Base-by-base conservation (phyloP, 2,329 filamentous ascomycete genomes). In the Chaetomium olivaceum region DNA sequence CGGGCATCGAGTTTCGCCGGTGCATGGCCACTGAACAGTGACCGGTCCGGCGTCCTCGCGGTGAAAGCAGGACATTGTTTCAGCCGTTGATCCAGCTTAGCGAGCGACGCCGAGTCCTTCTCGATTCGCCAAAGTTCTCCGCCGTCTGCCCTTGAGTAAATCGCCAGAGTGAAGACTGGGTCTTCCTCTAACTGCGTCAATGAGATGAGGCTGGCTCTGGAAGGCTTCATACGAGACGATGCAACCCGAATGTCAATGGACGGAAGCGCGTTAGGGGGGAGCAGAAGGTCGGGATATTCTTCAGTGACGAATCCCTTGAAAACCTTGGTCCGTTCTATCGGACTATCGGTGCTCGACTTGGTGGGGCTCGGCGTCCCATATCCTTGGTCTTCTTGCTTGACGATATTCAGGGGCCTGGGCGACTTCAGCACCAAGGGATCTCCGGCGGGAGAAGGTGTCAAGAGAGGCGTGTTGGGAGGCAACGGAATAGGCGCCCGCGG, bases 201-300 rank as follows among this genome's bases (percentile, higher is more conserved):
- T 1, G 89, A 91, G 73, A 97, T 81, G 71, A 95, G 86, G 75
- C 93, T 97, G 46, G 92, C 88, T 69, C 94, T 85, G 0, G 94
- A 97, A 16, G 94, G 95, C 74, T 92, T 93, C 82, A 99, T 88
- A n/a, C 95, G 89, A 25, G 95, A 98, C 4, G 95, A 98, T 3
- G 93, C 92, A 4, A 97, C 94, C 75, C 87, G 91, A 57, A 97
- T 88, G 69, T 91, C 87, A 63, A 99, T 90, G 1, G 91, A 92
- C 3, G 92, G 91, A 8, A 99, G 82, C 6, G 93, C 93, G 75
- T 96, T 96, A 0, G 95, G 94, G 11, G 93, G 89, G 1, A 99
- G 82, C 25, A 98, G 80, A 8, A 98, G 83, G 68, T 92, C 91
- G 0, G 94, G 93, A 74, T 93, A 94, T 70, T 96, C 91, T 0